Percentiles rank a stretch among this genome's conserved stretches.
Conservation (phyloP, 108 stramenopile genomes). For the Skeletonema potamos region DNA sequence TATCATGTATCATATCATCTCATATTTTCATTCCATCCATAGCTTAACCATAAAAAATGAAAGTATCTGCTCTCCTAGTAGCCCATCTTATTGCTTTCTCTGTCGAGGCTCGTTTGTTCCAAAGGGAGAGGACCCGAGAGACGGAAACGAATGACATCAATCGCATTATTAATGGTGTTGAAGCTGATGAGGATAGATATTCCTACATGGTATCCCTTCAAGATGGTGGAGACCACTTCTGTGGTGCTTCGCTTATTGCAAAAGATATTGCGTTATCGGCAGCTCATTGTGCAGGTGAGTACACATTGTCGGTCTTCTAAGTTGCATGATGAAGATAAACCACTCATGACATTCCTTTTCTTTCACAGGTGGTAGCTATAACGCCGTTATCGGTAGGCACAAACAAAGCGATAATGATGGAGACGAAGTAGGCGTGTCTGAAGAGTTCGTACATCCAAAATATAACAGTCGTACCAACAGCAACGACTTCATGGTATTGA, state of each 20-base stretch:
- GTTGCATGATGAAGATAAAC: no score
- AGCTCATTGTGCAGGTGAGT: constrained; percentile 31
- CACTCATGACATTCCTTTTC: background rate
- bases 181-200: constrained; percentile 18
- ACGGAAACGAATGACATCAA: background rate
- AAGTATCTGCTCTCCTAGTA: background rate
- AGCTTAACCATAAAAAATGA: background rate
- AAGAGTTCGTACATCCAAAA: constrained; percentile 1
- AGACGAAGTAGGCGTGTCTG: constrained; percentile 3
- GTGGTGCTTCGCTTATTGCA: constrained; percentile 26
- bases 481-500: constrained; percentile 19
- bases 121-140: background rate
- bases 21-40: no score
- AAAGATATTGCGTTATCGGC: constrained; percentile 23
- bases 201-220: constrained; percentile 18
- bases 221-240: constrained; percentile 10
- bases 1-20: no score
- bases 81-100: background rate
- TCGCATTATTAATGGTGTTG: constrained; percentile 39
- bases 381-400: constrained; percentile 3
- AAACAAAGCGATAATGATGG: constrained; percentile 1
- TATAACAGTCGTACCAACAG: background rate
- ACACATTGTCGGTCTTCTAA: background rate
- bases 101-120: background rate
- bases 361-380: background rate